Conservation (phyloP, 495 filamentous ascomycete genomes). For the Oidiodendron maius region DNA sequence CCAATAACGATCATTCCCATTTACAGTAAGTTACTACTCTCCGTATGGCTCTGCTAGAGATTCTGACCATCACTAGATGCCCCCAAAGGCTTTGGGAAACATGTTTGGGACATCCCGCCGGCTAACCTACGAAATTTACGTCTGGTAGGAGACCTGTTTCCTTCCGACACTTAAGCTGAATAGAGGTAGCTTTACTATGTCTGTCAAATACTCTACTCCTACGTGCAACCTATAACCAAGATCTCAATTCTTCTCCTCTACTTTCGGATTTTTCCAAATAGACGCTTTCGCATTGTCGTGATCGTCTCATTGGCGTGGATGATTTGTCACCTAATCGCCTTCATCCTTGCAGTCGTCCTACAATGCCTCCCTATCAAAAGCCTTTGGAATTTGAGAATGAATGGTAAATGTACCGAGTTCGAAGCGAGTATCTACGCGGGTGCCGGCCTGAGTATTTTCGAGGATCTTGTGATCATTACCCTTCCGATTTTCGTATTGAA, state of each 20-base stretch:
- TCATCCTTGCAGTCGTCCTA: conserved; percentile 33
- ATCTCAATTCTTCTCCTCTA: conserved; percentile 47
- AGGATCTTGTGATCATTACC: conserved; percentile 29
- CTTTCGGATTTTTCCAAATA: conserved; percentile 41
- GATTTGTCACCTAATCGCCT: conserved; percentile 18
- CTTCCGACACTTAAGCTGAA: not conserved
- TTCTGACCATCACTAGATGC: conserved; percentile 2
- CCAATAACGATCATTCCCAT: conserved; percentile 7
- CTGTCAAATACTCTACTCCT: conserved; percentile 31
- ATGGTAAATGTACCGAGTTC: conserved; percentile 25
- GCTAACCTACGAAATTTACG: not conserved
- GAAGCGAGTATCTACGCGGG: conserved; percentile 25
- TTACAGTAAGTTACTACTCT: conserved; percentile 2
- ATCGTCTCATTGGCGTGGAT: conserved; percentile 29
- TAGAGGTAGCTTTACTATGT: conserved; percentile 31
- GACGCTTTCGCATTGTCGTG: conserved; percentile 28
- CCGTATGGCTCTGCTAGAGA: not conserved
- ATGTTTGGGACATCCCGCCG: too few relatives aligned
- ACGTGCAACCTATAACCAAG: conserved; percentile 37
- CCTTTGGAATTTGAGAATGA: conserved; percentile 27
- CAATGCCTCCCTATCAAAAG: conserved; percentile 34
- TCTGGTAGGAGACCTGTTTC: not conserved
- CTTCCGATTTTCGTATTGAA: conserved; percentile 28
- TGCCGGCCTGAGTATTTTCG: conserved; percentile 26
- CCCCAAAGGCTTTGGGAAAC: conserved; percentile 11